Base-by-base conservation (phyloP, 83 land plant species). In the Diphasiastrum complanatum region DNA sequence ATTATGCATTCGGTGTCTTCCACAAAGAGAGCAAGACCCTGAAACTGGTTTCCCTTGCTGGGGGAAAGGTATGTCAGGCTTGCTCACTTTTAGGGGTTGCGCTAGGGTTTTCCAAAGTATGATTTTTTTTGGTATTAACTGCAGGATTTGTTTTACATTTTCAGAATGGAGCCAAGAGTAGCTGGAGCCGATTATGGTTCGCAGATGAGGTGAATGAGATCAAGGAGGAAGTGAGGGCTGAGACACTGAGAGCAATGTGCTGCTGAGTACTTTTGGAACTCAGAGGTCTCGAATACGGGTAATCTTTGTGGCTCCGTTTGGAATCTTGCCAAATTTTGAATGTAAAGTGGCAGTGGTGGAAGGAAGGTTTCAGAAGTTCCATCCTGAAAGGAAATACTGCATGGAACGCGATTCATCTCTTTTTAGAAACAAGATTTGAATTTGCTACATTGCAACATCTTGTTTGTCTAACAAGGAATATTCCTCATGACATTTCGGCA, bases 91-190 rank as follows among this genome's bases (percentile, higher is more conserved):
- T 40, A 16, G 43, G 8, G 43, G 43, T 16, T 40, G 43, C 12
- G 12, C 16, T n/a, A n/a, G n/a, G n/a, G n/a, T n/a, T n/a, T n/a
- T n/a, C n/a, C n/a, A n/a, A n/a, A n/a, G n/a, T 38, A 8, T 38
- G 43, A 38, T 8, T 8, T 8, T 14, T n/a, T n/a, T 28, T 47
- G 33, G 30, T 23, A 11, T 29, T 63, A 46, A 46, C 65, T 10
- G 64, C 37, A 2, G 46, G 28, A 24, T n/a, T 30, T 59, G 61
- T 45, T 31, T 49, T 54, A 91, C 93, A 64, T 91, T 49, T 72
- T 91, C 57, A 79, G 97, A 69, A 69, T 91, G 76, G 97, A 86
- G 47, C 82, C 93, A 18, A 75, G 74, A 78, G 74, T 82, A 16
- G 45, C 66, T 40, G 84, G 78, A 10, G 49, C 71, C 24, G 61